Evolutionary conservation across 768 basidiomycete species (phyloP).

Genomic region (Suillus decipiens): DNA sequence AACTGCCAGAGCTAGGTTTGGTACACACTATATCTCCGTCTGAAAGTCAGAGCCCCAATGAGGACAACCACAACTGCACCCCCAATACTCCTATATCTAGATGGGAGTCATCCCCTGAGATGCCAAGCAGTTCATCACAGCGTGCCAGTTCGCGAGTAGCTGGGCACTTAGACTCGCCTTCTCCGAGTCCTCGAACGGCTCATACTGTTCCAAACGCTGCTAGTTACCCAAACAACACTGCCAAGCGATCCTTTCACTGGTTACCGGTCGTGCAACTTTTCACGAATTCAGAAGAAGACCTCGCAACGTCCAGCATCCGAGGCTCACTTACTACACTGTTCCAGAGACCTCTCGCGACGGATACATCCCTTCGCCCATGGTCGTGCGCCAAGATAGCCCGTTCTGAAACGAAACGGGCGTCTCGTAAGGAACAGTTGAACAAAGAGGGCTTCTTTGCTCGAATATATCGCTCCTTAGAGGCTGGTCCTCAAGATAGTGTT

Average conservation of each 20-base stretch:
- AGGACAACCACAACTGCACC: background rate
- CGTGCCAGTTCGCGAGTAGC: background rate
- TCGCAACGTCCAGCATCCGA: background rate
- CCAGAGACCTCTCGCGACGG: background rate
- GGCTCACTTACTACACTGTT: background rate
- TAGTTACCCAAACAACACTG: background rate
- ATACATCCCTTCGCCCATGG: conserved; percentile 18
- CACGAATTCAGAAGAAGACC: background rate
- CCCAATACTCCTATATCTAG: background rate
- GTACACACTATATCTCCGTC: background rate
- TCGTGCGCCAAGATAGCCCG: conserved; percentile 35
- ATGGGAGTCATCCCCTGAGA: background rate
- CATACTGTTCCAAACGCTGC: background rate
- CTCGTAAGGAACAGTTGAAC: conserved; percentile 22
- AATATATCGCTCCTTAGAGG: background rate
- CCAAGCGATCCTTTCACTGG: background rate
- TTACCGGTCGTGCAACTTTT: conserved; percentile 4
- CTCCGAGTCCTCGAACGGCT: background rate
- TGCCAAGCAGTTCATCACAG: background rate
- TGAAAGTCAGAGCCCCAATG: too few species aligned
- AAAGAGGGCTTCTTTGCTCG: background rate
- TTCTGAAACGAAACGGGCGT: conserved; percentile 26
- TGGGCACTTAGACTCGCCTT: background rate
- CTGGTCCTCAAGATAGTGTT: background rate
- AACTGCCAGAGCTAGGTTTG: background rate